phyloP scores from a whole-genome alignment of 352 stramenopile genomes.

The Globisporangium lucens region DNA sequence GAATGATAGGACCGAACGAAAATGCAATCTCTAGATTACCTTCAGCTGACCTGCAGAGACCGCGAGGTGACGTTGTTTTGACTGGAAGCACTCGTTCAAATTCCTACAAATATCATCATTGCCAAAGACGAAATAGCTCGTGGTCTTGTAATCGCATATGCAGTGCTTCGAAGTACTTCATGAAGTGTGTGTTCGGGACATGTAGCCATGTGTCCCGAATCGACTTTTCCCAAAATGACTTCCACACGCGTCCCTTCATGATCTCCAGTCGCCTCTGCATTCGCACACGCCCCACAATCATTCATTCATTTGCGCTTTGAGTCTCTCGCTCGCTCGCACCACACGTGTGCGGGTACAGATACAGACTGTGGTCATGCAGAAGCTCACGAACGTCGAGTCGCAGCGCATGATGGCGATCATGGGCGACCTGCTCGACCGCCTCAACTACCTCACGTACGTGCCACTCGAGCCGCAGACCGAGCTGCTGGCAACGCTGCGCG shows the following conservation, averaged over 20 bases:
- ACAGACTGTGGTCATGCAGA: conserved; percentile 51
- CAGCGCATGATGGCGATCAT: conserved; percentile 88
- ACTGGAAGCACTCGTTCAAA: not conserved
- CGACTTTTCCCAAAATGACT: not conserved
- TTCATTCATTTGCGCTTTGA: not conserved
- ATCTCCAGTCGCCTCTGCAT: not conserved
- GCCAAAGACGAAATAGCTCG: not conserved
- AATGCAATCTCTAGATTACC: no score
- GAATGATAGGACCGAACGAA: no score
- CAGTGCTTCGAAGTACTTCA: not conserved
- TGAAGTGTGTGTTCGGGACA: not conserved
- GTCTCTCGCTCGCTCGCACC: not conserved
- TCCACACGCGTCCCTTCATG: not conserved
- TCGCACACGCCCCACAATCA: not conserved
- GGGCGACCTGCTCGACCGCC: conserved; percentile 76
- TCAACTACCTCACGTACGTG: conserved; percentile 87
- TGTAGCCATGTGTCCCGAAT: not conserved
- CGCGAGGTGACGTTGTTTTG: no score
- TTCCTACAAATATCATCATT: not conserved
- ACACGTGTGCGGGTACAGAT: not conserved
- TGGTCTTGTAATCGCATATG: not conserved
- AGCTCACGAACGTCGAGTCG: conserved; percentile 87
- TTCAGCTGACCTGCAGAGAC: no score
- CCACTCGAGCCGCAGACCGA: conserved; percentile 53
- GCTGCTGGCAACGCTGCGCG: conserved; percentile 53